phyloP scores from a whole-genome alignment of 1,139 yeast genomes.

The Geotrichum candidum region DNA sequence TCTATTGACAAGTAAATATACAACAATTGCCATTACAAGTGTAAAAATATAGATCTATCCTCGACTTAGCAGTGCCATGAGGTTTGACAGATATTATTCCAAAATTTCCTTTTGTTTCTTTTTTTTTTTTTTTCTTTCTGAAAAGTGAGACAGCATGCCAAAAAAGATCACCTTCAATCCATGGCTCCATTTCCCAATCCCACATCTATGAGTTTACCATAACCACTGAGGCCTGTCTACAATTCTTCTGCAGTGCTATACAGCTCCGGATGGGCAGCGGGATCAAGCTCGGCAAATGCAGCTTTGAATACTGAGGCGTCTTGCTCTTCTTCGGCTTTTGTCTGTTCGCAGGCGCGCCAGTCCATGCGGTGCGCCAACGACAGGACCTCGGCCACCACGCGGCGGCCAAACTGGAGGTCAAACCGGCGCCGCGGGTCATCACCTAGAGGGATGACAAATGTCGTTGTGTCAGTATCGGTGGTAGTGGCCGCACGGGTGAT shows the following conservation, averaged over 20 bases:
- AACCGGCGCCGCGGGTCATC: conserved; percentile 27
- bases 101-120: too few species aligned
- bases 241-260: background rate
- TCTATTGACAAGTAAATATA: too few species aligned
- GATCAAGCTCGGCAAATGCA: conserved; percentile 44
- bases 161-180: too few species aligned
- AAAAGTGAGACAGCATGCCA: too few species aligned
- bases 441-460: conserved; percentile 20
- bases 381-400: conserved; percentile 60
- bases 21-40: too few species aligned
- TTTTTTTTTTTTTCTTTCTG: too few species aligned
- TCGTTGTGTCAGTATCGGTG: background rate
- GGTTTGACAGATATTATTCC: too few species aligned
- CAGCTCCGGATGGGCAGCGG: background rate
- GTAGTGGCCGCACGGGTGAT: background rate
- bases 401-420: conserved; percentile 75
- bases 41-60: too few species aligned
- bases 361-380: conserved; percentile 49
- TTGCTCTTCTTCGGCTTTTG: conserved; percentile 48
- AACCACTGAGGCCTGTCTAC: background rate
- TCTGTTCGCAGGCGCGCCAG: conserved; percentile 73
- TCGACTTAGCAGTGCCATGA: too few species aligned
- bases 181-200: too few species aligned
- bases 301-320: conserved; percentile 57
- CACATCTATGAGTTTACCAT: too few species aligned